Percentiles rank a stretch among this genome's conserved stretches.
These are phyloP conservation scores for Tricholoma sp. DNA, from an alignment of 768 basidiomycete species.

Conservation along the genomic window DNA sequence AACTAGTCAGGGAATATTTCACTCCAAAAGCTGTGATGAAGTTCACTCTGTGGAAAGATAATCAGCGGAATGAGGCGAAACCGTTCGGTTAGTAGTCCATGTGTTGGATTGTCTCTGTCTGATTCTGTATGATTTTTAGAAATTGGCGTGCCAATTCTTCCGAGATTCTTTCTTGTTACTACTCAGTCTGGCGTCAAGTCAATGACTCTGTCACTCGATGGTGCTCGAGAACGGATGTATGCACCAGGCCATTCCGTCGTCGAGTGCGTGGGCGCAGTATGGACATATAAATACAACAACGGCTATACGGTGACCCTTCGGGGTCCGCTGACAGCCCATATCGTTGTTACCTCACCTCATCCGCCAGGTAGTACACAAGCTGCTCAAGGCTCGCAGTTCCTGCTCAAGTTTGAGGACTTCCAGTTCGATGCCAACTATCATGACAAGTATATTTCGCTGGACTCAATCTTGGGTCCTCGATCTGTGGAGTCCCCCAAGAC, in stretches of 20 bases:
- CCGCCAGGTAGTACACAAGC: constrained; percentile 22
- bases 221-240: constrained; percentile 60
- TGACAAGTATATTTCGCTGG: constrained; percentile 71
- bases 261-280: constrained; percentile 68
- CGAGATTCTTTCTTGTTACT: constrained; percentile 82
- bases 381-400: constrained; percentile 17
- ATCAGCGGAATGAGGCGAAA: constrained; percentile 72
- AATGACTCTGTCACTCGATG: constrained; percentile 76
- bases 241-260: constrained; percentile 48
- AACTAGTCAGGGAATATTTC: constrained; percentile 65
- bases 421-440: constrained; percentile 69
- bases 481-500: constrained; percentile 36
- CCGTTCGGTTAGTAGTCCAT: constrained; percentile 62
- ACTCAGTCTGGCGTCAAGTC: constrained; percentile 82
- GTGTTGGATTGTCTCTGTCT: constrained; percentile 3
- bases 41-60: constrained; percentile 86
- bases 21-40: constrained; percentile 67
- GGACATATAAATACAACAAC: constrained; percentile 79
- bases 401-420: constrained; percentile 68
- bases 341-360: constrained; percentile 35
- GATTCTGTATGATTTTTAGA: constrained; percentile 35
- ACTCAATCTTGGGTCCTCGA: constrained; percentile 51
- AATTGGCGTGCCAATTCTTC: constrained; percentile 73
- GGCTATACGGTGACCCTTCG: constrained; percentile 76
- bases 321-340: constrained; percentile 68